Base-by-base conservation (phyloP, 768 basidiomycete species). In the Mycena albidolilacea region DNA sequence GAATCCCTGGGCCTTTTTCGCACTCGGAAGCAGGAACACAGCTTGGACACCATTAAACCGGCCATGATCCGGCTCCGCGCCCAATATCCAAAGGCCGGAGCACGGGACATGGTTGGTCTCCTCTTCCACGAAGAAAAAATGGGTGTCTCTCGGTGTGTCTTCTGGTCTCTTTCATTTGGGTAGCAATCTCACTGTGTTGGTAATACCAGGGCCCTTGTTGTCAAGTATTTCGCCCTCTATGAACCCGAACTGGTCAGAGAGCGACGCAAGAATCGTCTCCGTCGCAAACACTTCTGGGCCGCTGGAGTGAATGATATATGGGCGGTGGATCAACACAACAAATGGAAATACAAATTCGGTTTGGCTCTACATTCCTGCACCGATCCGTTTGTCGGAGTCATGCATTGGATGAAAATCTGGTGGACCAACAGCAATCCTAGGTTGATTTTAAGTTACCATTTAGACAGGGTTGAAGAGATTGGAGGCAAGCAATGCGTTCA, bases 41-140 rank as follows among this genome's bases (percentile, higher is more conserved):
- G 76, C 30, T 17, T 77, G 0, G 76, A 77, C n/a, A 77, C 52
- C 11, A 81, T 82, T 21, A 50, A 38, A 14, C 68, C 71, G 0
- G 64, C 72, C 0, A 76, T 82, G 55, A 1, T 46, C 1, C 71
- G 66, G 10, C 58, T 82, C 4, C 68, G 76, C 4, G 54, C 61
- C 17, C 76, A 59, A 2, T 82, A 76, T 66, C 82, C 81, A 6
- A 74, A 74, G 15, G 78, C 77, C 10, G 83, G 83, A 3, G 75
- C 75, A 5, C 67, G 74, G 17, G 80, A 80, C 12, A 79, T 83
- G 69, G 64, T 64, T 0, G 59, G 35, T 23, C 62, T 77, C 0
- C 54, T 84, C 30, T 30, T 30, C 30, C 30, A 30, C 1, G 78
- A 82, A 43, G 55, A n/a, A 75, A 67, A 74, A 5, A 79, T 82